Evolutionary conservation across 2,329 filamentous ascomycete genomes (phyloP).

Genomic region (Stylonectria norvegica): DNA sequence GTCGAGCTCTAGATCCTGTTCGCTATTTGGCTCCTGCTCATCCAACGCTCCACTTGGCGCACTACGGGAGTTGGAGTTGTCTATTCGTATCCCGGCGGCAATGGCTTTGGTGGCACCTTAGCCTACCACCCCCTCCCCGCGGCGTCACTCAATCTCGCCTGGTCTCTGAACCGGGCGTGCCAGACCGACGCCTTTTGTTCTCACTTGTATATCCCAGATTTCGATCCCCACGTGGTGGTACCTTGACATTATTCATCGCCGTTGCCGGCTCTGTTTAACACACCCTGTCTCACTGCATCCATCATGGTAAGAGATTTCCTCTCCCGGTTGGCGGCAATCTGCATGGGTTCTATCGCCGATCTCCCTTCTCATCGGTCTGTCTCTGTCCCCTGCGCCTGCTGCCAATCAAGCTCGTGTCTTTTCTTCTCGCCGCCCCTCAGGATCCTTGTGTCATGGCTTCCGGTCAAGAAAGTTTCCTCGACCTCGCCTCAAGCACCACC

Average conservation of each 20-base stretch:
- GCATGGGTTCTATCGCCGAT: conserved; percentile 45
- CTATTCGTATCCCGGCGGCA: conserved; percentile 30
- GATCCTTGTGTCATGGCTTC: conserved; percentile 27
- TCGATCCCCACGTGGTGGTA: conserved; percentile 36
- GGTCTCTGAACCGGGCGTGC: conserved; percentile 26
- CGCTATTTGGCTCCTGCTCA: conserved; percentile 19
- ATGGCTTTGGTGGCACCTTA: conserved; percentile 36
- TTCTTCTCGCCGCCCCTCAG: conserved; percentile 23
- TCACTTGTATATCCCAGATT: conserved; percentile 34
- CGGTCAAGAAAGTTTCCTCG: conserved; percentile 24
- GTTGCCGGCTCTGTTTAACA: conserved; percentile 28
- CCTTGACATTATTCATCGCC: conserved; percentile 33
- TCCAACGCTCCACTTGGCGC: conserved; percentile 27
- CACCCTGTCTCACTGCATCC: conserved; percentile 38
- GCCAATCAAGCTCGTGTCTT: conserved; percentile 23
- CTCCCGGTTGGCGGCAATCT: conserved; percentile 40
- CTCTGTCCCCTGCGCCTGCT: conserved; percentile 24
- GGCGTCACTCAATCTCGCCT: conserved; percentile 28
- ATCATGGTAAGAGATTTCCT: conserved; percentile 49
- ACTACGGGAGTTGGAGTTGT: conserved; percentile 26
- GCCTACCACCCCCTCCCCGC: conserved; percentile 32
- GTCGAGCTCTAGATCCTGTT: conserved; percentile 19
- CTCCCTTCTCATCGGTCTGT: conserved; percentile 30
- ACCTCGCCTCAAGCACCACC: conserved; percentile 22
- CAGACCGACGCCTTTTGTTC: conserved; percentile 30